Conservation (phyloP, 2,329 filamentous ascomycete genomes). For the Aureobasidium namibiae region DNA sequence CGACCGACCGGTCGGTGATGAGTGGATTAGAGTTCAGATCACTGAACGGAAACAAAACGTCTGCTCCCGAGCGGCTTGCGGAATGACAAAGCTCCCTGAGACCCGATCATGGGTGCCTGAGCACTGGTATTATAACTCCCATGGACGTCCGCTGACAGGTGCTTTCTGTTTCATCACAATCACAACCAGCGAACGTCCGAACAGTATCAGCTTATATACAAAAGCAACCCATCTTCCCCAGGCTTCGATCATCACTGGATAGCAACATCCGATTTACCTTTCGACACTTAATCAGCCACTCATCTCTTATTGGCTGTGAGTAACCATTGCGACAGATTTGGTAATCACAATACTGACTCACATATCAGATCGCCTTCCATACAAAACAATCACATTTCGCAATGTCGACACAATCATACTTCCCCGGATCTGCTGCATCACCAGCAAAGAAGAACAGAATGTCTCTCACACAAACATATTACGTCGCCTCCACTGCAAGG, state of each 20-base stretch:
- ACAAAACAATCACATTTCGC: constrained; percentile 39
- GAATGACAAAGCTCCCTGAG: constrained; percentile 6
- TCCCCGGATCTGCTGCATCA: constrained; percentile 36
- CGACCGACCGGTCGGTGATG: background rate
- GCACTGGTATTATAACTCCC: constrained; percentile 10
- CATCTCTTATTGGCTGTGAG: constrained; percentile 10
- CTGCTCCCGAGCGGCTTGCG: background rate
- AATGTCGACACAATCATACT: constrained; percentile 30
- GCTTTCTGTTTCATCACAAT: constrained; percentile 11
- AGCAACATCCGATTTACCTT: background rate
- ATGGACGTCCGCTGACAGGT: constrained; percentile 5
- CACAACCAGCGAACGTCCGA: constrained; percentile 6
- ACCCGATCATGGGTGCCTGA: constrained; percentile 10
- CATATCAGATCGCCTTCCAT: background rate
- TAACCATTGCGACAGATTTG: constrained; percentile 6
- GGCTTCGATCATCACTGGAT: background rate
- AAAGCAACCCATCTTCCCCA: background rate
- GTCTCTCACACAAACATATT: constrained; percentile 98
- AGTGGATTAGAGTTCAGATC: background rate
- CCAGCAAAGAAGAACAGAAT: constrained; percentile 67
- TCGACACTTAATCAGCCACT: background rate
- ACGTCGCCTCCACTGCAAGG: constrained; percentile 91
- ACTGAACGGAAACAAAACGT: constrained; percentile 8
- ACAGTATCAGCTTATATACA: background rate
- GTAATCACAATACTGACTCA: constrained; percentile 15